Evolutionary conservation across 805 yeast genomes (phyloP).

Genomic region (Wickerhamomyces chaumierensis): DNA sequence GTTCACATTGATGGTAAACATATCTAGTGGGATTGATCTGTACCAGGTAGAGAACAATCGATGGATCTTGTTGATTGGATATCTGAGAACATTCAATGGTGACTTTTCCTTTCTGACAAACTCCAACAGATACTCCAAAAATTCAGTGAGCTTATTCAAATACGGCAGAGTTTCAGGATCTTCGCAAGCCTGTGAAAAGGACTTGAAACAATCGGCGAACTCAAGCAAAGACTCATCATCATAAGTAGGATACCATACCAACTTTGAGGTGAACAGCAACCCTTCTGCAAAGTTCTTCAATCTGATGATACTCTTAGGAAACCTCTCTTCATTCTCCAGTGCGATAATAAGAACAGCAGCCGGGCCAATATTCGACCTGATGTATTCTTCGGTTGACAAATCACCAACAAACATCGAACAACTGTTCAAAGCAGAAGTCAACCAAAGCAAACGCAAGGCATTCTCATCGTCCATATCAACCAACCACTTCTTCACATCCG

Average conservation of each 20-base stretch:
- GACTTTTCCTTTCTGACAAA: slow-evolving; percentile 5
- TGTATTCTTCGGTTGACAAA: slow-evolving; percentile 8
- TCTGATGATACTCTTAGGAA: slow-evolving; percentile 5
- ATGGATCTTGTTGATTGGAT: slow-evolving; percentile 11
- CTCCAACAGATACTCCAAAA: slow-evolving; percentile 3
- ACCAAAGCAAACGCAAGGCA: slow-evolving; percentile 3
- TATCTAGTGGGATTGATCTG: slow-evolving; percentile 8
- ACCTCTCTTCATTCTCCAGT: slow-evolving; percentile 8
- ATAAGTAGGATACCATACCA: slow-evolving; percentile 14
- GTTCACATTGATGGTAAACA: slow-evolving; percentile 6
- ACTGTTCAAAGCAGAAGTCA: slow-evolving; percentile 5
- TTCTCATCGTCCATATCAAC: slow-evolving; percentile 9
- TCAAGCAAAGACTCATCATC: slow-evolving; percentile 10
- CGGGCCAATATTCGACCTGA: slow-evolving; percentile 13
- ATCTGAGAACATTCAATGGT: slow-evolving; percentile 7
- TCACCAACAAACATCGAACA: slow-evolving; percentile 6
- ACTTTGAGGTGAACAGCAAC: slow-evolving; percentile 8
- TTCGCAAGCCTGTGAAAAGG: slow-evolving; percentile 9
- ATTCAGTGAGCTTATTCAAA: slow-evolving; percentile 4
- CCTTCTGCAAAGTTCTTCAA: slow-evolving; percentile 13
- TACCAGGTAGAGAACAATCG: slow-evolving; percentile 10
- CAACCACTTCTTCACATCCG: slow-evolving; percentile 3
- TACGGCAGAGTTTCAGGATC: slow-evolving; percentile 1
- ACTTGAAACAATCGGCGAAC: slow-evolving; percentile 7
- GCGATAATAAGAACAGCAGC: slow-evolving; percentile 7